Evolutionary conservation across 83 land plant genomes (phyloP).

Genomic region (Picea engelmannii): DNA sequence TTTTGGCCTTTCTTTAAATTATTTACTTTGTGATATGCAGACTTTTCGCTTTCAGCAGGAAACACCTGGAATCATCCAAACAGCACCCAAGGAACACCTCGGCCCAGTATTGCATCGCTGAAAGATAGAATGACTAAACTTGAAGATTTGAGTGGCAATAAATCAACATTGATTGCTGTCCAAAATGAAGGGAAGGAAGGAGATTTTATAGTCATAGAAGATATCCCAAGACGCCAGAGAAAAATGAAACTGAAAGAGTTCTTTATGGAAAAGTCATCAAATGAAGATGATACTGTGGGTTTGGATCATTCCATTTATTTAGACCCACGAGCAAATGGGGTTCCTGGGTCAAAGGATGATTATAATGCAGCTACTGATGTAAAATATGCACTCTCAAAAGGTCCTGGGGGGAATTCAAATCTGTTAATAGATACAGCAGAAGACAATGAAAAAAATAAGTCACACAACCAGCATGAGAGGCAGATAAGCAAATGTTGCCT

Average conservation of each 20-base stretch:
- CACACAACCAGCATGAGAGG: conserved; percentile 2
- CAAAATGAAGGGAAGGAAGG: neutral
- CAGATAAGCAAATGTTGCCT: conserved; percentile 27
- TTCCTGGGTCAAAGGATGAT: neutral
- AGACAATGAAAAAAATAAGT: neutral
- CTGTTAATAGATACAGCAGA: conserved; percentile 18
- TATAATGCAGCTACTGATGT: neutral
- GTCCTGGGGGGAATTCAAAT: neutral
- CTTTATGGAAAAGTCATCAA: conserved; percentile 25
- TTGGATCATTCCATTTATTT: neutral
- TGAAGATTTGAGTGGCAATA: neutral
- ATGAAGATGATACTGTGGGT: neutral
- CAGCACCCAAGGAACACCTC: conserved; percentile 18
- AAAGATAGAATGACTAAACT: conserved; percentile 7
- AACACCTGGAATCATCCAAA: conserved; percentile 30
- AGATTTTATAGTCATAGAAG: neutral
- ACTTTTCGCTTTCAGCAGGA: conserved; percentile 24
- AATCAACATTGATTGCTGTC: neutral
- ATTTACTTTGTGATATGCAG: conserved; percentile 18
- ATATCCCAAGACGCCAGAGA: conserved; percentile 22
- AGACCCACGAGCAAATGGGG: neutral
- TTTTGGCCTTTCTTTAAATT: conserved; percentile 17
- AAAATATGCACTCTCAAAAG: conserved; percentile 17
- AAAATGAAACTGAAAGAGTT: conserved; percentile 46
- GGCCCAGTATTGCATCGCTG: conserved; percentile 12